Evolutionary conservation across 768 basidiomycete species (phyloP), one percentile per base, ranked within the genome.

Genomic region (Butyriboletus loyo): DNA sequence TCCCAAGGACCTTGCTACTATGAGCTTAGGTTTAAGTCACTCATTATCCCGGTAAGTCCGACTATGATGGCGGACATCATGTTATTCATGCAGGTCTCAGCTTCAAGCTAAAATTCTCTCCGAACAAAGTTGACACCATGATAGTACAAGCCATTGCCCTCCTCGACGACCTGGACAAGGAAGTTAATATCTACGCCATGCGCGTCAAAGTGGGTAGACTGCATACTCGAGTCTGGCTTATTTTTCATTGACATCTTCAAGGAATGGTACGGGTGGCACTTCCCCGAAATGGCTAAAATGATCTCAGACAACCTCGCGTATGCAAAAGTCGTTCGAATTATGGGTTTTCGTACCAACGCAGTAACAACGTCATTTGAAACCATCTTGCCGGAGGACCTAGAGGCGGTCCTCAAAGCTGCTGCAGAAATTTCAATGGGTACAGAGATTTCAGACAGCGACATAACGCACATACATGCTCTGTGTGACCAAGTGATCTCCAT

Each of bases 261-360:
- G 96, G 97, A 99, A 82, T 99, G 97, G 97, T 99, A 99, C 64
- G 97, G 97, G 34, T 99, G 97, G 97, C 97, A 99, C 76, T 99
- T 99, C 81, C 97, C 97, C 5, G 97, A 99, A 73, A 91, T 99
- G 88, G 89, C 87, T 53, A 98, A 98, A 77, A 98, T 99, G 68
- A 89, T 99, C 59, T 84, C 86, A 54, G 97, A 99, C 77, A 99
- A 97, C 73, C 75, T 95, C 53, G 95, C 96, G 19, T 98, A 98
- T 69, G 95, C 97, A 54, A 97, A 93, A 75, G 87, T 89, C 52
- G 84, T 99, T 62, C 88, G 87, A 50, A 72, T 80, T 31, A 96
- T 99, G 95, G 97, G 94, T 53, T 94, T 98, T 82, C 91, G 97
- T 61, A 95, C 95, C 61, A 97, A 96, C 71, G 92, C 93, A 32